Percentiles rank a stretch among this genome's conserved stretches.
phyloP scores from a whole-genome alignment of 257 asterid species.

The Paulownia fortunei region DNA sequence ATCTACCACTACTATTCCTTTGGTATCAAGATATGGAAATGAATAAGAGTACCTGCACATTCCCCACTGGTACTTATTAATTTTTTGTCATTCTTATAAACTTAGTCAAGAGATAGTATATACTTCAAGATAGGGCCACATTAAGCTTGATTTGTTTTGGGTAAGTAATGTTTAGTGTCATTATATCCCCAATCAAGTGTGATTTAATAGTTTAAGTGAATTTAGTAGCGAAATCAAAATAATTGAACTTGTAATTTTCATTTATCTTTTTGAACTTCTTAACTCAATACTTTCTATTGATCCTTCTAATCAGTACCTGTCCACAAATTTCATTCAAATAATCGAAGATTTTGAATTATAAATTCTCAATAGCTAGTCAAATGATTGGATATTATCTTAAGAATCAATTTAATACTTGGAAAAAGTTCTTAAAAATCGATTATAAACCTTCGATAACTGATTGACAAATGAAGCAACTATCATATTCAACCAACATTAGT shows the following conservation, averaged over 20 bases:
- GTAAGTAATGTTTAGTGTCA: neutral
- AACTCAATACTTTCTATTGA: no score
- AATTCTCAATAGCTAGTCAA: no score
- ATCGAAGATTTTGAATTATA: no score
- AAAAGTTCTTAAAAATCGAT: no score
- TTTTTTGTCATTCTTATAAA: neutral
- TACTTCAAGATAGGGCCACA: conserved; percentile 29
- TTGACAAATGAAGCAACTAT: no score
- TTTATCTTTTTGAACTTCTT: neutral
- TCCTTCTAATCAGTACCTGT: no score
- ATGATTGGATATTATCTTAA: no score
- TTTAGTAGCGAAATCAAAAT: neutral
- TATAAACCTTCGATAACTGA: no score
- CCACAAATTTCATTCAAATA: no score
- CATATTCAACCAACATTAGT: no score
- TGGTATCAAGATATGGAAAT: conserved; percentile 94
- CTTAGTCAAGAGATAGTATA: conserved; percentile 15
- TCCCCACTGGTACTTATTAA: conserved; percentile 27
- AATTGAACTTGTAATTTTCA: neutral
- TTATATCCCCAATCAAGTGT: conserved; percentile 21
- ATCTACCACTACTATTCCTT: conserved; percentile 79
- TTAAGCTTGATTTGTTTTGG: neutral
- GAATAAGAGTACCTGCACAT: conserved; percentile 77
- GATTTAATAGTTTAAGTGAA: conserved; percentile 2
- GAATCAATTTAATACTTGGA: no score